Evolutionary conservation across 2,329 filamentous ascomycete genomes (phyloP), one percentile per base, ranked within the genome.

Genomic region (Pseudopithomyces maydicus): DNA sequence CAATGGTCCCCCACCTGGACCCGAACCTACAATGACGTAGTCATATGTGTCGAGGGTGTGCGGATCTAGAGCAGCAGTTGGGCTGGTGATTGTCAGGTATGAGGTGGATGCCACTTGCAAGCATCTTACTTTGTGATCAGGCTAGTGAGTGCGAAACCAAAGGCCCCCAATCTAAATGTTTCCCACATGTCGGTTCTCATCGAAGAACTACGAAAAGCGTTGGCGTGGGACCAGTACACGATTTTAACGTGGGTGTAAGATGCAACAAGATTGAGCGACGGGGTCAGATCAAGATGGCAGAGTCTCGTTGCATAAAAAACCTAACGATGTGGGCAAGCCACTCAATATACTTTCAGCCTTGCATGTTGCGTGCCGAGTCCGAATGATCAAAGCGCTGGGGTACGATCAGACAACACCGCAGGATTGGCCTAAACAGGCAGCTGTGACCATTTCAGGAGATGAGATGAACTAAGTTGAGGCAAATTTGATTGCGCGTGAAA

Each of bases 11-110:
- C 85, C 85, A 12, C 85, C 85, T 6, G 85, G 78, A 3, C 85
- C 85, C 5, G 83, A 85, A 11, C 85, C 85, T 36, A 88, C 83
- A 15, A 88, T 78, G 32, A 88, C 77, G 73, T 86, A 88, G 52
- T 88, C 85, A 63, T 88, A 88, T 12, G 47, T 41, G 15, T 50
- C 35, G 22, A 50, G 47, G 20, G 47, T 36, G 22, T 36, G 35
- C 41, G 35, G 22, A 15, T 41, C 22, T 20, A 41, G 22, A 12
- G 22, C 10, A 1, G 47, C 36, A 12, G 35, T 41, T 20, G 46
- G 10, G 6, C 47, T 50, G 12, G 10, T 12, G 19, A 5, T 1
- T 29, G 15, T 50, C 32, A 48, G 45, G 10, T 14, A n/a, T 23
- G 45, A 11, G 5, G 8, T 36, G 22, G 22, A 41, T 12, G 14